A percentile compares a stretch with the other conserved stretches of the same genome.
Evolutionary conservation across 1,139 yeast species (phyloP).

Genomic region (Suhomyces terraborum): DNA sequence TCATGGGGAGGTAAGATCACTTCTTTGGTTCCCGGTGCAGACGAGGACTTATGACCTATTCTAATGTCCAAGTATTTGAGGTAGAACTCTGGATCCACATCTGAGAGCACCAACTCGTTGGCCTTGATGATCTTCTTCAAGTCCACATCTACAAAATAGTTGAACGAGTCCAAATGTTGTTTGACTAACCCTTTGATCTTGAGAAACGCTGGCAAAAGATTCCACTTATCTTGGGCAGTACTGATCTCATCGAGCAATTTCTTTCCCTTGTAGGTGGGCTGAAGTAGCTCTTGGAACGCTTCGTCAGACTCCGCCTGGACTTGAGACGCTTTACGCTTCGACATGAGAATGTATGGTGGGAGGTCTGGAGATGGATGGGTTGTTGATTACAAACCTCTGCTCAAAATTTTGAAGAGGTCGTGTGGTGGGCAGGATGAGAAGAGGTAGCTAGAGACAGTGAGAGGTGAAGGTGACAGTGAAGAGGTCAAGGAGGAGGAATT

Average conservation of each 20-base stretch:
- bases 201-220: slow-evolving; percentile 88
- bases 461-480: too few relatives aligned
- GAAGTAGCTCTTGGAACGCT: slow-evolving; percentile 71
- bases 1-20: slow-evolving; percentile 89
- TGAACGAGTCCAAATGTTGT: slow-evolving; percentile 95
- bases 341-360: too few relatives aligned
- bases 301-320: slow-evolving; percentile 35
- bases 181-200: slow-evolving; percentile 95
- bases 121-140: slow-evolving; percentile 90
- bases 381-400: slow-evolving; percentile 12
- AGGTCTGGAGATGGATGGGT: background rate
- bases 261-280: slow-evolving; percentile 86
- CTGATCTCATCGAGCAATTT: slow-evolving; percentile 81
- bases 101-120: slow-evolving; percentile 84
- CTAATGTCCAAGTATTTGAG: slow-evolving; percentile 89
- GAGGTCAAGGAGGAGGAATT: too few relatives aligned
- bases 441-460: too few relatives aligned
- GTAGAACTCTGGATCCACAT: slow-evolving; percentile 96
- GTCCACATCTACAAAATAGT: slow-evolving; percentile 92
- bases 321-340: slow-evolving; percentile 23
- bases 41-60: slow-evolving; percentile 70
- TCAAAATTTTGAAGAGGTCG: slow-evolving; percentile 11
- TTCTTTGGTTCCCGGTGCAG: slow-evolving; percentile 55
- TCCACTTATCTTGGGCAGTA: slow-evolving; percentile 95
- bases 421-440: too few relatives aligned